Base-by-base conservation (phyloP, 106 monocot genomes). In the Dioscorea zingiberensis region DNA sequence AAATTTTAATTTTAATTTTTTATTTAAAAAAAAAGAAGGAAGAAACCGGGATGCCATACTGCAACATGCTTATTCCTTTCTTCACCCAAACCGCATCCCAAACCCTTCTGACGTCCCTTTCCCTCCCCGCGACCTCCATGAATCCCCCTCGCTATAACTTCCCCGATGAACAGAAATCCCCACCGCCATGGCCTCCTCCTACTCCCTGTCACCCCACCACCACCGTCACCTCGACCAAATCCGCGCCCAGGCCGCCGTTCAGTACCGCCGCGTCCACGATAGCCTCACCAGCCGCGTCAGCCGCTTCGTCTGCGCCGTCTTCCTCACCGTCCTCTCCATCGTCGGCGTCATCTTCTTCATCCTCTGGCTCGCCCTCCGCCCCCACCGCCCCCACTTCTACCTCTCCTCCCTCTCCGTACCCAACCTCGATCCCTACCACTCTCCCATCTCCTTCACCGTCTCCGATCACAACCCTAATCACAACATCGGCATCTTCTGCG, bases 301-400 rank as follows among this genome's bases (percentile, higher is more conserved):
- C 2, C 65, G 65, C 48, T 51, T 47, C 66, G 7, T 81, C 65
- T 81, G 80, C 71, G 26, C 70, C 29, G 6, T 51, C 48, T 61
- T 81, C 65, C 80, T 81, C 71, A 23, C 47, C 61, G 7, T 81
- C 75, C 71, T 76, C 69, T 11, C 70, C 66, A 28, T 28, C 55
- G 54, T 57, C 60, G 67, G 55, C 47, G 15, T 81, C 66, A 6
- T 81, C 71, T 21, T 76, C 75, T 75, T 81, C 67, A 1, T 81
- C 62, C 26, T 81, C 30, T 72, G 66, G 57, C 80, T 81, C 71
- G 56, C 63, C 48, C 62, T 81, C 71, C 80, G 75, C 19, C 80
- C 80, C 67, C 79, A 79, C 74, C 79, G 79, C 59, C 79, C 80
- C 44, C 74, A 71, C 59, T 80, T 80, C 79, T 71, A 76, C 75